Evolutionary conservation across 768 basidiomycete genomes (phyloP), one percentile per base, ranked within the genome.

Genomic region (Agaricus sinodeliciosus): DNA sequence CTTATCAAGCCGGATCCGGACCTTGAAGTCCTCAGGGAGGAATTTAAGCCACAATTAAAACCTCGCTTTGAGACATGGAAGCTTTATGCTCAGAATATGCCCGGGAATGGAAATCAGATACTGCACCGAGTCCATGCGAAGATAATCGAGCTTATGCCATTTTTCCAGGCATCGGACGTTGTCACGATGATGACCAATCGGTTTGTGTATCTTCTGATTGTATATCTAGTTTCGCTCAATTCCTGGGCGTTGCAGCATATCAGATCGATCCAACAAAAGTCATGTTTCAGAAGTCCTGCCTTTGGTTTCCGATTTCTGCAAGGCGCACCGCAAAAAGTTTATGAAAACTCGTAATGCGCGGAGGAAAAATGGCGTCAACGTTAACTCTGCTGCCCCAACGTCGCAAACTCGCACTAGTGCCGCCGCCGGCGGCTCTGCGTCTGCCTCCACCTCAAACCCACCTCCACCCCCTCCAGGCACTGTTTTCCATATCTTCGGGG

Each of bases 41-140:
- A 84, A 62, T 81, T 80, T 39, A 68, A 77, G 51, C 85, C 84
- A 0, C 72, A 72, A 55, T 61, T 85, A 57, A 79, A 78, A 61
- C 70, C 69, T 25, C 73, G 81, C 3, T 78, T 86, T 36, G 75
- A 79, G 25, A 77, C 78, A 9, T 88, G 85, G 85, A 60, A 68
- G 12, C 68, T 72, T 9, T 63, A 73, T 0, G 73, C 70, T 7
- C 42, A 55, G 26, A 48, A 59, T 5, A 61, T 80, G 34, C 28
- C 35, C 15, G 75, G 68, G 55, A 78, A 73, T 11, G 73, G 74
- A 0, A 42, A 60, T 3, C 46, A 49, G 0, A 44, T 77, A 4
- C 55, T 82, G 43, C 43, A 62, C 12, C 75, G 67, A 39, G 59
- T 78, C 19, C 82, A 78, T 62, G 43, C 51, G 36, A 76, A 77